Base-by-base conservation (phyloP, 106 monocot genomes). In the Narthecium ossifragum region DNA sequence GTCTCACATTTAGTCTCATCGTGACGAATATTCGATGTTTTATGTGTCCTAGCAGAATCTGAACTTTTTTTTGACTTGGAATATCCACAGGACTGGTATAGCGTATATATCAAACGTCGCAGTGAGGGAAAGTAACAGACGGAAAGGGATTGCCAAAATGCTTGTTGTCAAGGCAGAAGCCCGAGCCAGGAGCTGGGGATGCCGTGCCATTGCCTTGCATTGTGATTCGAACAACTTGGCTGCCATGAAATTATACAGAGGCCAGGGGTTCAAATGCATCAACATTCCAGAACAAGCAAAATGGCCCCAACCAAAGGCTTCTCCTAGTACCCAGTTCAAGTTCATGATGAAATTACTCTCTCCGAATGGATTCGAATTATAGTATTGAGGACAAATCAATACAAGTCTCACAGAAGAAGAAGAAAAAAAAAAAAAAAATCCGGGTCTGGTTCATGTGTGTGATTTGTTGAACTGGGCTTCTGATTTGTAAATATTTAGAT, bases 41-140 rank as follows among this genome's bases (percentile, higher is more conserved):
- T n/a, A n/a, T n/a, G n/a, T n/a, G n/a, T n/a, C n/a, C n/a, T n/a
- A n/a, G n/a, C n/a, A n/a, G n/a, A n/a, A n/a, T n/a, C n/a, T n/a
- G n/a, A n/a, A n/a, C n/a, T n/a, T n/a, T n/a, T n/a, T n/a, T n/a
- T n/a, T n/a, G 57, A 26, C 31, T 25, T 32, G 26, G 56, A 36
- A 33, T 39, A 27, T 51, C 6, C 65, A 53, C 73, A 93, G 93
- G 69, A 85, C 78, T 50, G 84, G 88, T 28, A 85, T 93, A 55
- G 93, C 93, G 28, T 94, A 94, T 46, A 73, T 94, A 78, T 89
- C 93, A 39, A 94, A 94, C 57, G 93, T 89, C 18, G 89, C 93
- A 4, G 93, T 94, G 5, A 52, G 89, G 14, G 67, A 86, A 30
- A 48, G 63, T 15, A 75, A 85, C 1, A 75, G 88, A 58, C 28